Percentiles rank a stretch among this genome's conserved stretches.
These are phyloP conservation scores for Phyllachora maydis DNA, from an alignment of 2,329 filamentous ascomycete species.

Conservation along the genomic window DNA sequence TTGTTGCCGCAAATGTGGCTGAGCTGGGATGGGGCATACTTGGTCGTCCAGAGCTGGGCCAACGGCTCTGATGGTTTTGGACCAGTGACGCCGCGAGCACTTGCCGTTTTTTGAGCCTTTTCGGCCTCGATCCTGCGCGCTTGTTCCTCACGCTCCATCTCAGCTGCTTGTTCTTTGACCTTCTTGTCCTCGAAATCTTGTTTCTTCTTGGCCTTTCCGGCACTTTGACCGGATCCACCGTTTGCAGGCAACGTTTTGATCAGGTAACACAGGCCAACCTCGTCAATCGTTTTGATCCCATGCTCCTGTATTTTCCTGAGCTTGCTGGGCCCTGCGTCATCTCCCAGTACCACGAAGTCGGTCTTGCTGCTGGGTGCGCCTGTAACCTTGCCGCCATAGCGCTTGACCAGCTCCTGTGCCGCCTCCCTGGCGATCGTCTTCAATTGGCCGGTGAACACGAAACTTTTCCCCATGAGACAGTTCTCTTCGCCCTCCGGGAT, in stretches of 20 bases:
- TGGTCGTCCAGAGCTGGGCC: constrained; percentile 73
- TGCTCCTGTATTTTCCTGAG: constrained; percentile 64
- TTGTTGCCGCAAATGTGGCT: constrained; percentile 95
- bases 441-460: constrained; percentile 88
- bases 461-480: constrained; percentile 72
- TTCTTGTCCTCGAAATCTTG: constrained; percentile 69
- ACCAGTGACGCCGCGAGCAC: constrained; percentile 17
- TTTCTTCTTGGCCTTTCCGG: constrained; percentile 69
- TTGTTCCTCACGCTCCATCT: constrained; percentile 72
- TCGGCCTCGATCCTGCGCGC: constrained; percentile 27
- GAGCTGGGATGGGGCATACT: constrained; percentile 74
- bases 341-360: constrained; percentile 76
- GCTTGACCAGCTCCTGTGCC: constrained; percentile 69
- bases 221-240: constrained; percentile 74
- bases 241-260: constrained; percentile 65
- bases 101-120: constrained; percentile 30
- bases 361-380: constrained; percentile 78
- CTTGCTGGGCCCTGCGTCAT: constrained; percentile 85
- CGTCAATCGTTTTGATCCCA: constrained; percentile 79
- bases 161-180: constrained; percentile 56
- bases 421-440: constrained; percentile 67
- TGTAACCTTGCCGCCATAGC: constrained; percentile 84
- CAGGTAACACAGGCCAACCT: constrained; percentile 75
- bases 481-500: constrained; percentile 72
- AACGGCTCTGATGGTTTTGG: constrained; percentile 22